Evolutionary conservation across 2,329 filamentous ascomycete species (phyloP).

Genomic region (Fusarium nelsonii): DNA sequence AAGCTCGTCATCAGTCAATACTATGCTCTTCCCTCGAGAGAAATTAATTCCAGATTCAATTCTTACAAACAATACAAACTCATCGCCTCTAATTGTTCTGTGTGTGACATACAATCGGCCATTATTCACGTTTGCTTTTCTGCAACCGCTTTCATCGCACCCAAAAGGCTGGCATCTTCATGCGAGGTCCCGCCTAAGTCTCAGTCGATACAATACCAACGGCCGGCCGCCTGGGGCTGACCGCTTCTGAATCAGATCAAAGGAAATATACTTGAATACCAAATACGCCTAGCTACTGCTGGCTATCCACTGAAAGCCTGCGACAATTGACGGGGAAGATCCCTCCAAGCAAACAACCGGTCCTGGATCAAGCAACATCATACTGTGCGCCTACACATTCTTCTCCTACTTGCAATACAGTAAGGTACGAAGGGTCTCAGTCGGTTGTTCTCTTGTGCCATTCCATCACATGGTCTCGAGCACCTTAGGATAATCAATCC

Average conservation of each 20-base stretch:
- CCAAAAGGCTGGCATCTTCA: conserved; percentile 32
- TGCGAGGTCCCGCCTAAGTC: conserved; percentile 43
- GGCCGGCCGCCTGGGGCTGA: conserved; percentile 38
- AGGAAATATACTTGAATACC: conserved; percentile 14
- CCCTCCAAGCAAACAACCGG: conserved; percentile 14
- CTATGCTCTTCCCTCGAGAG: conserved; percentile 1
- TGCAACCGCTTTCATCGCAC: conserved; percentile 30
- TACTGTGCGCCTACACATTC: conserved; percentile 8
- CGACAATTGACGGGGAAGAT: conserved; percentile 10
- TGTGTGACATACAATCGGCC: conserved; percentile 25
- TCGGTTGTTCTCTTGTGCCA: conserved; percentile 32
- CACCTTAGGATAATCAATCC: conserved; percentile 34
- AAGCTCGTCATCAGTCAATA: conserved; percentile 24
- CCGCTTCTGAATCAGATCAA: conserved; percentile 29
- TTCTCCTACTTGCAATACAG: background rate
- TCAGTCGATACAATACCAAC: conserved; percentile 33
- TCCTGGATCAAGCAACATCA: conserved; percentile 11
- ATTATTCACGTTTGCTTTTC: conserved; percentile 29
- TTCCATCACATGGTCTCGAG: conserved; percentile 42
- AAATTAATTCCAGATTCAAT: conserved; percentile 7
- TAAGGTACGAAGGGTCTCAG: conserved; percentile 37
- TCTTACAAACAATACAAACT: conserved; percentile 13
- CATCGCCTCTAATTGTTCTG: conserved; percentile 20
- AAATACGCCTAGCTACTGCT: conserved; percentile 11
- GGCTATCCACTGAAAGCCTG: background rate